These are phyloP conservation scores for Coniella vitis DNA, from an alignment of 2,329 filamentous ascomycete species.

Conservation along the genomic window DNA sequence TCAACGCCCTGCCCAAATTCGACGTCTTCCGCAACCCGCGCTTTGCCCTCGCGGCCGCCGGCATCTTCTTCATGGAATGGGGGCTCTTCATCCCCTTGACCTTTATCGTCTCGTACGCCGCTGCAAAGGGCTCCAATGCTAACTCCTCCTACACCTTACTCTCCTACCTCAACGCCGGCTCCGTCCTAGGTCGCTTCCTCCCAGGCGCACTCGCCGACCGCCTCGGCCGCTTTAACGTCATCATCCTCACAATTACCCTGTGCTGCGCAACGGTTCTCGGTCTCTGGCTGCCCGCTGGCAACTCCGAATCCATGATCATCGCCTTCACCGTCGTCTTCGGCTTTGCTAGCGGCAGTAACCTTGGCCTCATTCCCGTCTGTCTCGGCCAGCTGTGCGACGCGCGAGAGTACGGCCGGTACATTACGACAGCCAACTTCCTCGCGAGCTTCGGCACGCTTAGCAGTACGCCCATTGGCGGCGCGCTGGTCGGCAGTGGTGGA, in stretches of 20 bases:
- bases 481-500: constrained; percentile 25
- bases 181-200: constrained; percentile 67
- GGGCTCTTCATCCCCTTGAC: constrained; percentile 68
- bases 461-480: constrained; percentile 39
- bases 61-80: constrained; percentile 65
- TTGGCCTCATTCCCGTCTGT: constrained; percentile 72
- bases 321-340: constrained; percentile 69
- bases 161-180: constrained; percentile 75
- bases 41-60: constrained; percentile 54
- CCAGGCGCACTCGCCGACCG: constrained; percentile 71
- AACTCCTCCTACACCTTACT: constrained; percentile 66
- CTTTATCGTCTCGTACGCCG: constrained; percentile 68
- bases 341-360: constrained; percentile 71
- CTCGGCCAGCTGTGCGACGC: constrained; percentile 74
- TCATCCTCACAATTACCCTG: constrained; percentile 58
- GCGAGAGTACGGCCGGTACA: constrained; percentile 72
- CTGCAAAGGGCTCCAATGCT: constrained; percentile 50
- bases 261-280: constrained; percentile 52
- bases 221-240: constrained; percentile 73
- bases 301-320: constrained; percentile 51
- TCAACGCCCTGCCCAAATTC: constrained; percentile 47
- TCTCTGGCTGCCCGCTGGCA: constrained; percentile 62
- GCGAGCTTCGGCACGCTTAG: constrained; percentile 62
- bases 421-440: constrained; percentile 74
- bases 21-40: constrained; percentile 52